Conservation (phyloP, 345 rosid species). For the Noccaea caerulescens region DNA sequence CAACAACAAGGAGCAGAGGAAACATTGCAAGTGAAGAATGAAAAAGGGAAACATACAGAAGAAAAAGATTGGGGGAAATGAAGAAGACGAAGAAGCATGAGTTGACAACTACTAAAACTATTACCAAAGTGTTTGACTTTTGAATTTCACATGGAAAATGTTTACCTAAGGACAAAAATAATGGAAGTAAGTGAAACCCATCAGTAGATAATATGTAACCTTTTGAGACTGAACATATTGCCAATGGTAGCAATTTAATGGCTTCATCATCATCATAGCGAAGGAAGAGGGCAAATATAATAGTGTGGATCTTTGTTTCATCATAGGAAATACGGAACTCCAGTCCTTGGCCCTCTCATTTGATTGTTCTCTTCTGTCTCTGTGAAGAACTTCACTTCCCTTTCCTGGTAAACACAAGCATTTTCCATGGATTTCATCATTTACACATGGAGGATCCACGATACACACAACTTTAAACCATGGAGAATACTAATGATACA, state of each 20-base stretch:
- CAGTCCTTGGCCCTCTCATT: constrained; percentile 99
- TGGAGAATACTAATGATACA: not conserved
- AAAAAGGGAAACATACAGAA: constrained; percentile 9
- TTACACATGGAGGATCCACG: not conserved
- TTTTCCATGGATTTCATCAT: constrained; percentile 17
- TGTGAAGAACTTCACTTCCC: constrained; percentile 95
- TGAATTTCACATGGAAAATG: constrained; percentile 38
- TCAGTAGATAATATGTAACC: constrained; percentile 42
- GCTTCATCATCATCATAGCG: constrained; percentile 38
- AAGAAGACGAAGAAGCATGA: constrained; percentile 1
- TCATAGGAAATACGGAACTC: constrained; percentile 95
- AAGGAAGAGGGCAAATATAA: not conserved
- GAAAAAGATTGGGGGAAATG: not conserved
- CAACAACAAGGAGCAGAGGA: constrained; percentile 25
- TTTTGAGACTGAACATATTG: constrained; percentile 36
- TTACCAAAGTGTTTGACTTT: constrained; percentile 23
- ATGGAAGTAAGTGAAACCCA: constrained; percentile 40
- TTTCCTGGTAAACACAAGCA: constrained; percentile 59
- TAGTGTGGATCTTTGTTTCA: constrained; percentile 6
- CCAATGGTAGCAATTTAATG: constrained; percentile 44
- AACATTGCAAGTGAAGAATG: constrained; percentile 17
- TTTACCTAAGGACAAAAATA: constrained; percentile 38
- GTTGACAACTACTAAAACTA: constrained; percentile 33
- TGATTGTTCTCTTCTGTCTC: constrained; percentile 99
- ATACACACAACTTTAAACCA: not conserved